Evolutionary conservation across 2,329 filamentous ascomycete species (phyloP).

Genomic region (Fonsecaea erecta): DNA sequence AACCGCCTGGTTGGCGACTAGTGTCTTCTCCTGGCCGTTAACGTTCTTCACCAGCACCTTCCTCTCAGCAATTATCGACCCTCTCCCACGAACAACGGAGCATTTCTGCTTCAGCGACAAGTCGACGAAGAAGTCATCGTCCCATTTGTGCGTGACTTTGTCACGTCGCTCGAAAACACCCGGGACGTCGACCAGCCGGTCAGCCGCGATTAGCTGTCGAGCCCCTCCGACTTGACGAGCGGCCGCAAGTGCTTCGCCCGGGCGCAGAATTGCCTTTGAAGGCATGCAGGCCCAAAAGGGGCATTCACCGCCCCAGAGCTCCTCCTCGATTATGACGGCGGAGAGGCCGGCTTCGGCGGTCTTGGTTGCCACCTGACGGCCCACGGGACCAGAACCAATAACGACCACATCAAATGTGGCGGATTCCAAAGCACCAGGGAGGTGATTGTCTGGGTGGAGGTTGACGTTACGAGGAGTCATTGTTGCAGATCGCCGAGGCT

Average conservation of each 20-base stretch:
- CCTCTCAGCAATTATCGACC: slow-evolving; percentile 14
- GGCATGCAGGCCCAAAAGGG: slow-evolving; percentile 28
- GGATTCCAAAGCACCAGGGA: slow-evolving; percentile 9
- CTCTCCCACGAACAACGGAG: slow-evolving; percentile 19
- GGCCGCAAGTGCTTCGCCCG: slow-evolving; percentile 11
- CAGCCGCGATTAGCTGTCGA: slow-evolving; percentile 4
- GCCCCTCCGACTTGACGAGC: slow-evolving; percentile 17
- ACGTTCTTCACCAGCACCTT: slow-evolving; percentile 18
- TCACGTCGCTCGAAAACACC: slow-evolving; percentile 21
- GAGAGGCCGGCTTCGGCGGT: slow-evolving; percentile 12
- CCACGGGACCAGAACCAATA: slow-evolving; percentile 21
- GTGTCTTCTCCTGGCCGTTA: slow-evolving; percentile 20
- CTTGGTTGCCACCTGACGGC: slow-evolving; percentile 9
- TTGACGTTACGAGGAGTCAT: slow-evolving; percentile 37
- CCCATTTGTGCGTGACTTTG: slow-evolving; percentile 19
- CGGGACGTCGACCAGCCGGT: slow-evolving; percentile 17
- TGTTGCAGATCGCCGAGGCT: background rate
- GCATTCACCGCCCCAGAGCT: slow-evolving; percentile 27
- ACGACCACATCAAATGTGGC: slow-evolving; percentile 20
- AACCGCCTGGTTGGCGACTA: slow-evolving; percentile 18
- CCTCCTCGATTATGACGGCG: slow-evolving; percentile 21
- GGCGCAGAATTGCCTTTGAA: slow-evolving; percentile 20
- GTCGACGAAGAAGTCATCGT: slow-evolving; percentile 19
- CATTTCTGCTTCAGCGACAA: slow-evolving; percentile 9
- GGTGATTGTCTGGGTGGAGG: slow-evolving; percentile 13